phyloP scores from a whole-genome alignment of 2,329 filamentous ascomycete genomes.

The Pseudocercospora musae region DNA sequence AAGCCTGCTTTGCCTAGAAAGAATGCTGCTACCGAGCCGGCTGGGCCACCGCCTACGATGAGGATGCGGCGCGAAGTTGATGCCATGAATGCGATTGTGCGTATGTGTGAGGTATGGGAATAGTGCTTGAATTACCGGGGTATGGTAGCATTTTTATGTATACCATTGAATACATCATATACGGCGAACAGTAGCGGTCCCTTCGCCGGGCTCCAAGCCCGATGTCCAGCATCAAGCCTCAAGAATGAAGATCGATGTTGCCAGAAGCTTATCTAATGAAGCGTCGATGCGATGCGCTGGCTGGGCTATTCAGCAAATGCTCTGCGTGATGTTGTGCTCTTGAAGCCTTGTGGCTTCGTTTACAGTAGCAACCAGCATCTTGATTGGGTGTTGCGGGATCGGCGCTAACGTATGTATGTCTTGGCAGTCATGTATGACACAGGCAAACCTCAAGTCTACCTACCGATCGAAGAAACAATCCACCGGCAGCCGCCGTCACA shows the following conservation, averaged over 20 bases:
- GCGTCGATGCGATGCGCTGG: not conserved
- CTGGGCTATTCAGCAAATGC: too few relatives aligned
- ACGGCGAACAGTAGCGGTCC: not conserved
- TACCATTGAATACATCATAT: not conserved
- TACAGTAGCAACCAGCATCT: too few relatives aligned
- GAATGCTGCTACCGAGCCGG: slow-evolving; percentile 37
- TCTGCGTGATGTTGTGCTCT: not conserved
- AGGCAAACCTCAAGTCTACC: not conserved
- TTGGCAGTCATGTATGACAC: not conserved
- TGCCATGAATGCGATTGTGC: not conserved
- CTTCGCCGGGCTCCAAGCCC: not conserved
- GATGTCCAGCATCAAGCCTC: not conserved
- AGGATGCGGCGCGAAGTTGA: slow-evolving; percentile 10
- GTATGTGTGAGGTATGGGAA: not conserved
- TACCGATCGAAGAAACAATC: not conserved
- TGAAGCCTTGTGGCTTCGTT: not conserved
- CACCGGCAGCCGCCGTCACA: not conserved
- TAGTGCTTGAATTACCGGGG: not conserved
- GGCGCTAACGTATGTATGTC: not conserved
- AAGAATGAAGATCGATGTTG: not conserved
- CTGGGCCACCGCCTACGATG: slow-evolving; percentile 27
- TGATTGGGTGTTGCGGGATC: too few relatives aligned
- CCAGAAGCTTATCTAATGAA: not conserved
- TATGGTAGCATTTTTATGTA: not conserved
- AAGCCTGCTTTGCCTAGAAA: slow-evolving; percentile 34